These are phyloP conservation scores for Epichloe gansuensis DNA, from an alignment of 2,329 filamentous ascomycete species.

Conservation along the genomic window DNA sequence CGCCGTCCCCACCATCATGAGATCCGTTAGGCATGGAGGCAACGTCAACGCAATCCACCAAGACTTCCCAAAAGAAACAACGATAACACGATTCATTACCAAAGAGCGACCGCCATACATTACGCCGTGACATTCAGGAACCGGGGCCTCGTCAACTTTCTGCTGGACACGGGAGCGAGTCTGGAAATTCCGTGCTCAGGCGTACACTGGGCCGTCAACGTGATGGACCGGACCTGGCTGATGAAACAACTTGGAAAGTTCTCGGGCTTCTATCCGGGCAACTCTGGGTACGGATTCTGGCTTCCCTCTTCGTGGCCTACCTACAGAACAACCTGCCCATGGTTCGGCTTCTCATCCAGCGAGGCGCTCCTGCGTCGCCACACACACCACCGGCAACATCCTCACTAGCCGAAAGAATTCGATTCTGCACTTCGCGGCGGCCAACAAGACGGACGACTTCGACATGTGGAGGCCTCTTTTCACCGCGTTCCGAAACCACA, in stretches of 20 bases:
- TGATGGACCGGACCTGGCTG: background rate
- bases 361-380: background rate
- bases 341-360: background rate
- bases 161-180: background rate
- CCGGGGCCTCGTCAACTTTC: background rate
- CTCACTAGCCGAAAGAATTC: background rate
- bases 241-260: background rate
- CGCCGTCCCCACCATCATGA: background rate
- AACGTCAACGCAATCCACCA: background rate
- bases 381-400: background rate
- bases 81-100: too few species aligned
- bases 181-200: background rate
- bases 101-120: constrained; percentile 1
- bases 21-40: background rate
- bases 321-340: background rate
- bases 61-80: background rate
- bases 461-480: background rate
- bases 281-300: background rate
- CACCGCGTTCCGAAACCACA: background rate
- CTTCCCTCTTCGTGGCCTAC: background rate
- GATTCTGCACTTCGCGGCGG: background rate
- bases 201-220: background rate
- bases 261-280: background rate
- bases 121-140: background rate
- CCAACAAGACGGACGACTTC: background rate